Conservation (phyloP, 139 green algal genomes). For the Coelastrella sp. region DNA sequence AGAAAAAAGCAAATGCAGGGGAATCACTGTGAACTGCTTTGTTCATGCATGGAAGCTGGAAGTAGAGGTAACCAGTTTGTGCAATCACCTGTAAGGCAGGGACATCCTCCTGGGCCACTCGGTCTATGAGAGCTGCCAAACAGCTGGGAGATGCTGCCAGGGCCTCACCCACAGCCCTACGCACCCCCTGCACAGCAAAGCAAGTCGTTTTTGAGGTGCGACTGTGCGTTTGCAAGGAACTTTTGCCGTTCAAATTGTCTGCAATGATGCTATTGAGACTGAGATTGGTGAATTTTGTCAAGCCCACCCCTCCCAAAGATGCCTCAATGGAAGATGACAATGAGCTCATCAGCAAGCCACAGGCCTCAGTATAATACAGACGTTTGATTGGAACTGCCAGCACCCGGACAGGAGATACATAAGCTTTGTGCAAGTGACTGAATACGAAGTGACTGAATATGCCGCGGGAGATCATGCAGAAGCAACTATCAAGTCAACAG, state of each 20-base stretch:
- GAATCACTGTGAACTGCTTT: neutral
- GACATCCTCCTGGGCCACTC: conserved; percentile 42
- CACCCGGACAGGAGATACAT: neutral
- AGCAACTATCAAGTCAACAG: neutral
- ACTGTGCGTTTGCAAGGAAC: too few relatives aligned
- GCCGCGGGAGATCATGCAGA: too few relatives aligned
- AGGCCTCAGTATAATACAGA: too few relatives aligned
- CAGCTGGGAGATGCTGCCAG: conserved; percentile 43
- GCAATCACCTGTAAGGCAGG: conserved; percentile 45
- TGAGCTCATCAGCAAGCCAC: too few relatives aligned
- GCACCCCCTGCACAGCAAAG: conserved; percentile 39
- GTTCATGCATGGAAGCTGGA: too few relatives aligned
- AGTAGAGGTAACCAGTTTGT: conserved; percentile 47
- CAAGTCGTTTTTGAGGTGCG: neutral
- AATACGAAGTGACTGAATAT: too few relatives aligned
- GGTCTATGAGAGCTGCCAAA: conserved; percentile 44
- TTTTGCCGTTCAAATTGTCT: too few relatives aligned
- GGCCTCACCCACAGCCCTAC: conserved; percentile 45
- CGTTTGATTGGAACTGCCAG: neutral
- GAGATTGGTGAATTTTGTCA: too few relatives aligned
- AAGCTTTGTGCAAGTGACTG: too few relatives aligned
- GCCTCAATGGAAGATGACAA: too few relatives aligned
- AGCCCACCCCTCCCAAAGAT: too few relatives aligned
- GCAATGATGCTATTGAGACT: too few relatives aligned
- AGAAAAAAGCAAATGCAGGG: neutral